Percentiles rank a stretch among this genome's conserved stretches.
phyloP scores from a whole-genome alignment of 495 filamentous ascomycete genomes.

The Penicillium dipodomyicola region DNA sequence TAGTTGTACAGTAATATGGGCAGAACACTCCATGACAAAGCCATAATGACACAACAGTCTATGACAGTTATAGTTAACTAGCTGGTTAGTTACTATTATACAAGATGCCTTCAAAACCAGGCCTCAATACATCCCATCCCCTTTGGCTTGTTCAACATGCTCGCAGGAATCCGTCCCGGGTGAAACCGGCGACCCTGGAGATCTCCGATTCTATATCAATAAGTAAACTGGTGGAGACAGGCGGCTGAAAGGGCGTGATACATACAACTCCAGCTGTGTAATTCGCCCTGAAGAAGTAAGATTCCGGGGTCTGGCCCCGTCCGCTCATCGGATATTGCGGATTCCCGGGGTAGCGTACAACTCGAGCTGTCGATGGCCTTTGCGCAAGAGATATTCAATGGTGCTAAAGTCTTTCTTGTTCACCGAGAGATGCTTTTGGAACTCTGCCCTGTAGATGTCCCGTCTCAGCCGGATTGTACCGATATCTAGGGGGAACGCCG shows the following conservation, averaged over 20 bases:
- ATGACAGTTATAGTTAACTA: neutral
- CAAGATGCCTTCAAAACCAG: neutral
- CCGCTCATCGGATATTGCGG: slow-evolving; percentile 62
- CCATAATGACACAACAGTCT: neutral
- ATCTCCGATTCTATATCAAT: neutral
- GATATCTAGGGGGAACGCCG: neutral
- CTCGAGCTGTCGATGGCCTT: slow-evolving; percentile 81
- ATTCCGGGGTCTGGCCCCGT: neutral
- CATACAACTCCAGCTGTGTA: neutral
- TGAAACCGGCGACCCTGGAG: neutral
- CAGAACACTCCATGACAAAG: neutral
- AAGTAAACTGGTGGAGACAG: neutral
- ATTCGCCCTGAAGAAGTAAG: neutral
- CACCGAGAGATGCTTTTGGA: slow-evolving; percentile 64
- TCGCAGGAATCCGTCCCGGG: neutral
- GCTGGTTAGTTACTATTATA: slow-evolving; percentile 2
- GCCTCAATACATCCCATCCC: neutral
- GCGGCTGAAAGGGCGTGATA: neutral
- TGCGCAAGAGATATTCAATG: slow-evolving; percentile 84
- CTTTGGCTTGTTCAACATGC: neutral
- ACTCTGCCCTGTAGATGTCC: slow-evolving; percentile 60
- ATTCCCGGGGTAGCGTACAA: slow-evolving; percentile 79
- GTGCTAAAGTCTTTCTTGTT: slow-evolving; percentile 86
- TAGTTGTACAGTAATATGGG: neutral
- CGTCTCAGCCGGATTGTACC: slow-evolving; percentile 15